phyloP scores from a whole-genome alignment of 306 rosid species.

The Lotus japonicus region DNA sequence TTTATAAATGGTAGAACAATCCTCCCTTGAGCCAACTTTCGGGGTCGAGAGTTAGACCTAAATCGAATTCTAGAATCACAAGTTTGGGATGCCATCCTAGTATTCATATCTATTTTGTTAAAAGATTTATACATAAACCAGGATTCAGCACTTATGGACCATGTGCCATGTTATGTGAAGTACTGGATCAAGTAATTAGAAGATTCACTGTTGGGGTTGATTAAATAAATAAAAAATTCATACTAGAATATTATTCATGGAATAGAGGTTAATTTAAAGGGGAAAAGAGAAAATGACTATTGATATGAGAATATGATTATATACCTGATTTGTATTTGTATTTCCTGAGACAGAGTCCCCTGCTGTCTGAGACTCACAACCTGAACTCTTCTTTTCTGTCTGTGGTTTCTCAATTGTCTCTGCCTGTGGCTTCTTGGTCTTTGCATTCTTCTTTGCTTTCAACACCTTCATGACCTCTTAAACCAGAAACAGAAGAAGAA shows the following conservation, averaged over 20 bases:
- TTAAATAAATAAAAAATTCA: neutral
- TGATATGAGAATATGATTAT: slow-evolving; percentile 13
- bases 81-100: neutral
- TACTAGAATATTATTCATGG: slow-evolving; percentile 10
- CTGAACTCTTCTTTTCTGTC: slow-evolving; percentile 23
- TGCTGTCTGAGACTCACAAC: slow-evolving; percentile 30
- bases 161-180: no score
- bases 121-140: no score
- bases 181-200: slow-evolving; percentile 5
- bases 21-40: no score
- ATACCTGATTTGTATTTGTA: slow-evolving; percentile 42
- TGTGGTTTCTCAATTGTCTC: slow-evolving; percentile 31
- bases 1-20: no score
- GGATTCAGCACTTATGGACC: no score
- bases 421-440: slow-evolving; percentile 51
- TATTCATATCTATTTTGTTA: neutral
- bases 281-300: neutral
- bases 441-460: slow-evolving; percentile 77
- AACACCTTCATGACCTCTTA: slow-evolving; percentile 86
- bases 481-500: slow-evolving; percentile 11
- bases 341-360: slow-evolving; percentile 28
- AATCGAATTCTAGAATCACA: no score
- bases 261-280: neutral
- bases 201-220: slow-evolving; percentile 8
- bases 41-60: no score